Base-by-base conservation (phyloP, 164 flowering plant genomes). In the Hamamelis virginiana region DNA sequence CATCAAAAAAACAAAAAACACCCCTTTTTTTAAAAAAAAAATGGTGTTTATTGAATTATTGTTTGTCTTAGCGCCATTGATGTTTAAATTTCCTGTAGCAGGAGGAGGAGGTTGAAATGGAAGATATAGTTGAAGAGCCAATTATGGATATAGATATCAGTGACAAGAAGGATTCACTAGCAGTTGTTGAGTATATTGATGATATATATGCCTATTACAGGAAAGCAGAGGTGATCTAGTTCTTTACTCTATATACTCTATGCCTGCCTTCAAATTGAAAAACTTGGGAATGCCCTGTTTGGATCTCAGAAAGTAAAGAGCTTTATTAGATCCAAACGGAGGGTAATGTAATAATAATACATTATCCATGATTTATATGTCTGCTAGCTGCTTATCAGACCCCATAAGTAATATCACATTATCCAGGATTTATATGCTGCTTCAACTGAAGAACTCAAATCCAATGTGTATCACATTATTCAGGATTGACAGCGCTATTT, bases 31-130 rank as follows among this genome's bases (percentile, higher is more conserved):
- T 44, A 1, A 45, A 16, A 11, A 14, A 19, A 45, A 2, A 48
- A 1, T 15, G 43, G 21, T 65, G n/a, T n/a, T n/a, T n/a, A n/a
- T n/a, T n/a, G 13, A 26, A 11, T 13, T 66, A 14, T 43, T 25
- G 11, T 3, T 19, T 53, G 33, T 19, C 33, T 33, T 4, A 45
- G 62, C 67, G 41, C 48, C 9, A 27, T 12, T 45, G 18, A 13
- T 9, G 19, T 57, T 70, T 43, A 16, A 23, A 25, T 23, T 64
- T 69, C 14, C 21, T 69, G 73, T 61, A 83, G 82, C 64, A 83
- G 82, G 85, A 89, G 64, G 93, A 88, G 72, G 97, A 89, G 72
- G 86, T 83, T n/a, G 96, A 88, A 74, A 88, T 90, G 94, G 93
- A 87, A 78, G 97, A 90, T 76, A 62, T 83, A 9, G 78, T 38